These are phyloP conservation scores for Emmonsiellopsis sp. DNA, from an alignment of 2,329 filamentous ascomycete genomes.

Conservation along the genomic window DNA sequence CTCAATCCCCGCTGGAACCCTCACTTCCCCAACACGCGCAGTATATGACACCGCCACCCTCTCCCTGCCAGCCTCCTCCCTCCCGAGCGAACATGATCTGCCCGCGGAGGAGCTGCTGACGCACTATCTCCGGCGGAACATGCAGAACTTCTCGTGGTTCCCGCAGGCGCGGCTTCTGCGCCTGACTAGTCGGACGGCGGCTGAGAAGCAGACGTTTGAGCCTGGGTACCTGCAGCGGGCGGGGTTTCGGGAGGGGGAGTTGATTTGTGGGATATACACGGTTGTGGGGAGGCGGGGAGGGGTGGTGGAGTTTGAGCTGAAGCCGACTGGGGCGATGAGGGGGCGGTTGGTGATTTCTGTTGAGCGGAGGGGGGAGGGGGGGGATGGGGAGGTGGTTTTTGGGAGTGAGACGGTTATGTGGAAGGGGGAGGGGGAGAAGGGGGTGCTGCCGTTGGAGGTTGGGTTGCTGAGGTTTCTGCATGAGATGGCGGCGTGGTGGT, in stretches of 20 bases:
- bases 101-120: constrained; percentile 17
- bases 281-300: constrained; percentile 16
- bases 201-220: constrained; percentile 17
- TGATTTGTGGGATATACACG: constrained; percentile 24
- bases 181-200: constrained; percentile 10
- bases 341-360: too few relatives aligned
- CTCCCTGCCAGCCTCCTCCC: constrained; percentile 11
- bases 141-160: constrained; percentile 22
- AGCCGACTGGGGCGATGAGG: constrained; percentile 3
- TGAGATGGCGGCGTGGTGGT: constrained; percentile 27
- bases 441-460: constrained; percentile 15
- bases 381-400: too few relatives aligned
- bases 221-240: constrained; percentile 17
- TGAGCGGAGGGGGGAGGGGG: too few relatives aligned
- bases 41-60: constrained; percentile 18
- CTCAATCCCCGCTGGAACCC: constrained; percentile 16
- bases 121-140: constrained; percentile 24
- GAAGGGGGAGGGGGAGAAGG: too few relatives aligned
- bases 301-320: constrained; percentile 24
- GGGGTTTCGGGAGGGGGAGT: constrained; percentile 21
- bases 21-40: constrained; percentile 12
- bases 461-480: constrained; percentile 21
- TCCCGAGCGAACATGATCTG: constrained; percentile 12
- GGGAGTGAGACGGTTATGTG: too few relatives aligned
- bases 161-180: constrained; percentile 23